A percentile compares a stretch with the other conserved stretches of the same genome.
Conservation (phyloP, 164 flowering plant species). For the Protea cynaroides region DNA sequence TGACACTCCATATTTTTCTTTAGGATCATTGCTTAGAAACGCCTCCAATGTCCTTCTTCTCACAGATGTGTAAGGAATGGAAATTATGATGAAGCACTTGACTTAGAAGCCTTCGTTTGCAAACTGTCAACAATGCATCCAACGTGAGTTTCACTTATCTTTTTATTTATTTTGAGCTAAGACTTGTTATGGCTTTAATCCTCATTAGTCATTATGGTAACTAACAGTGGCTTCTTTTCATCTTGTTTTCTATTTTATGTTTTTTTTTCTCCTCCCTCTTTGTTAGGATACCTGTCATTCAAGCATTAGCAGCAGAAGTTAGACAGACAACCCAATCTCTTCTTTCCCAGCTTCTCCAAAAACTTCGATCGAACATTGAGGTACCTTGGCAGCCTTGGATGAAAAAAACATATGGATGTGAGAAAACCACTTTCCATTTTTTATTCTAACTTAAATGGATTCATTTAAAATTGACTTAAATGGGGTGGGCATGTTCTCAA, state of each 20-base stretch:
- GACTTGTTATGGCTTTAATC: not conserved
- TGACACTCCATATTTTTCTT: not conserved
- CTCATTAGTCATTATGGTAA: slow-evolving; percentile 2
- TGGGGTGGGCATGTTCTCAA: too few species aligned
- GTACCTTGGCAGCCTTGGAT: slow-evolving; percentile 23
- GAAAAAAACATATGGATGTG: not conserved
- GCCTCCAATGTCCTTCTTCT: slow-evolving; percentile 2
- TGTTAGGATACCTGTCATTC: slow-evolving; percentile 77
- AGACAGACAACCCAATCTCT: slow-evolving; percentile 90
- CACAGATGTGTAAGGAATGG: slow-evolving; percentile 95
- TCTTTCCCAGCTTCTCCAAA: slow-evolving; percentile 93
- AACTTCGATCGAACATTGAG: slow-evolving; percentile 94
- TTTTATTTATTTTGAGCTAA: not conserved
- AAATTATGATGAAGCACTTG: slow-evolving; percentile 97
- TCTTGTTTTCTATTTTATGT: not conserved
- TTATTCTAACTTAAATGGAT: not conserved
- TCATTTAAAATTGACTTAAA: too few species aligned
- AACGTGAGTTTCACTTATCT: slow-evolving; percentile 47
- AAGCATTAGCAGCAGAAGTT: slow-evolving; percentile 87
- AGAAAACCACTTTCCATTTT: not conserved
- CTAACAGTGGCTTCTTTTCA: slow-evolving; percentile 8
- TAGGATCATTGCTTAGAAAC: not conserved
- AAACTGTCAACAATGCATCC: slow-evolving; percentile 92
- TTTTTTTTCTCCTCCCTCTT: not conserved
- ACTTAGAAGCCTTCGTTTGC: slow-evolving; percentile 85